Base-by-base conservation (phyloP, 208 protist species). In the Leishmania turanica region DNA sequence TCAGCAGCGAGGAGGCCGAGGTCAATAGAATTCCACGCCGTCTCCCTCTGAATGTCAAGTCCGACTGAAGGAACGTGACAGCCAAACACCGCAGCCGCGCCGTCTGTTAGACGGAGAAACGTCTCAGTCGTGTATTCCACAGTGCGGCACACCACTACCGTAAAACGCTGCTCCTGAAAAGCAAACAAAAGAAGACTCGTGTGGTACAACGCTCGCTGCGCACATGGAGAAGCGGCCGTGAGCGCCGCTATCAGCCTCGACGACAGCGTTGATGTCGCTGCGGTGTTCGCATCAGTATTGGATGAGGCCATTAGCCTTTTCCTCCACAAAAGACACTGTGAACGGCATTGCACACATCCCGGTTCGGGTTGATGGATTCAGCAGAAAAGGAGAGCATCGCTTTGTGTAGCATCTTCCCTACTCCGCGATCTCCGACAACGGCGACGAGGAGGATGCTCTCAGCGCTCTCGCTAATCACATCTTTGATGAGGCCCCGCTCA, bases 221-320 rank as follows among this genome's bases (percentile, higher is more conserved):
- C 84, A 83, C 15, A 92, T 79, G 31, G 89, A 90, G 51, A 73
- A 85, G 76, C 90, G 92, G 21, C 75, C 65, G 79, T 94, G 78
- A 34, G 74, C 60, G 21, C 78, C 81, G 49, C 84, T 83, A 62
- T 96, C 92, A 40, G 87, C 81, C 45, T 94, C 89, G 54, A 94
- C 80, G 2, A 93, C 82, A 68, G 79, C 87, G 47, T 89, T 83
- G 77, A 96, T 91, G 71, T 92, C 90, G 51, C 69, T 82, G 13
- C 85, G 80, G 15, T 89, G 86, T 62, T 96, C 88, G 76, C 90
- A 96, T 11, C 84, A 77, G 78, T 93, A 94, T 65, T 92, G 84
- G 40, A 94, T 84, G 58, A 92, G 34, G 49, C 89, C 89, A 60
- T 87, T 83, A 21, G 81, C 77, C 15, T 77, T 77, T 53, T 92